phyloP scores from a whole-genome alignment of 73 alveolate genomes.

The Paramecium bursaria region DNA sequence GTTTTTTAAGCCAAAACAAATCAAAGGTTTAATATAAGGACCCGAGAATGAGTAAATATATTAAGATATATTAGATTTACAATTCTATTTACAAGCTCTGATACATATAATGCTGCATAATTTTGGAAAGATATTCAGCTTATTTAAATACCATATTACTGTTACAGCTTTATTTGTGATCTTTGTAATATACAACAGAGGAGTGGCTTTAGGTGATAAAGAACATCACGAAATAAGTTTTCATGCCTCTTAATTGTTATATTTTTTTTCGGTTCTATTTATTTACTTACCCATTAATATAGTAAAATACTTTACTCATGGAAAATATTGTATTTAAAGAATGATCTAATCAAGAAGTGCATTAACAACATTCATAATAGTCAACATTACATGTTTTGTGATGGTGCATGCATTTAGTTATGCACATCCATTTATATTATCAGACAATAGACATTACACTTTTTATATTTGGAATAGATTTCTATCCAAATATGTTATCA shows the following conservation, averaged over 20 bases:
- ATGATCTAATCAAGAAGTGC: slow-evolving; percentile 36
- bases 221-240: slow-evolving; percentile 44
- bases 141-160: slow-evolving; percentile 19
- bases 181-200: slow-evolving; percentile 49
- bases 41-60: slow-evolving; percentile 27
- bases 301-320: background rate
- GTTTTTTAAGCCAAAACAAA: slow-evolving; percentile 16
- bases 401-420: slow-evolving; percentile 32
- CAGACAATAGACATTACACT: slow-evolving; percentile 73
- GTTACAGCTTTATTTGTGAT: slow-evolving; percentile 15
- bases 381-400: background rate
- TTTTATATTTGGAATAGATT: slow-evolving; percentile 73
- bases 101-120: background rate
- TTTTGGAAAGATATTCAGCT: background rate
- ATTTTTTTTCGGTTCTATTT: slow-evolving; percentile 23
- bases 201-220: slow-evolving; percentile 67
- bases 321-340: background rate
- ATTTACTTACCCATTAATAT: slow-evolving; percentile 34
- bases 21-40: slow-evolving; percentile 36
- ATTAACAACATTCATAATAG: background rate
- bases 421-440: slow-evolving; percentile 70
- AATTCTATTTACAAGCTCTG: background rate
- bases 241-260: slow-evolving; percentile 54
- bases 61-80: background rate
- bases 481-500: slow-evolving; percentile 22